phyloP scores from a whole-genome alignment of 805 yeast genomes.

The Komagataella kurtzmanii region DNA sequence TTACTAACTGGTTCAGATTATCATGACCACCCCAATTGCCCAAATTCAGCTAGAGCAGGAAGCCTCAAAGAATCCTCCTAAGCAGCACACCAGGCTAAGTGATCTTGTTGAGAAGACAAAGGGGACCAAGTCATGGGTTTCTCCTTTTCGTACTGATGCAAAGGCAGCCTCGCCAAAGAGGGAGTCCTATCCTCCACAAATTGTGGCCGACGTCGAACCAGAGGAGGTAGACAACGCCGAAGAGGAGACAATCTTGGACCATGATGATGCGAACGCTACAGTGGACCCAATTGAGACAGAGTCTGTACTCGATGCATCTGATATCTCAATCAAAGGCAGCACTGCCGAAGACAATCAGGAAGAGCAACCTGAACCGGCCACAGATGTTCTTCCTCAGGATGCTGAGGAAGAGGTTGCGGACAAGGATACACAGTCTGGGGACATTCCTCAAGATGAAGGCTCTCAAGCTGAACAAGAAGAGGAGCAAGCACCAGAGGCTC shows the following conservation, averaged over 20 bases:
- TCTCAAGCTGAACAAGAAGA: slow-evolving; percentile 7
- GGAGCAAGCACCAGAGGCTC: slow-evolving; percentile 5
- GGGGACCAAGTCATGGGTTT: not conserved
- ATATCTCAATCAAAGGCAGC: not conserved
- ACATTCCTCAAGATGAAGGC: not conserved
- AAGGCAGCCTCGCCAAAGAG: not conserved
- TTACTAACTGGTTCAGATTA: not conserved
- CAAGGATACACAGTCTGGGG: not conserved
- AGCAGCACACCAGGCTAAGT: not conserved
- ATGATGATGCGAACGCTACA: slow-evolving; percentile 1
- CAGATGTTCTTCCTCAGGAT: slow-evolving; percentile 1
- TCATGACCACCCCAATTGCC: not conserved
- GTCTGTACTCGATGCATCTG: not conserved
- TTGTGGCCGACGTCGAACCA: not conserved
- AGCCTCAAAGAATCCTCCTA: not conserved
- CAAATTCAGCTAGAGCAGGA: not conserved
- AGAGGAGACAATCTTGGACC: slow-evolving; percentile 6
- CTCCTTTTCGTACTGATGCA: not conserved
- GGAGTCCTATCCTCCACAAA: not conserved
- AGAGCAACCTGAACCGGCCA: slow-evolving; percentile 2
- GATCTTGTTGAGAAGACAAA: not conserved
- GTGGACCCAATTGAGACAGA: not conserved
- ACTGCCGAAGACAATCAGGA: not conserved
- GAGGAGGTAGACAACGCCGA: slow-evolving; percentile 7
- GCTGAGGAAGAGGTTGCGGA: slow-evolving; percentile 2